Conservation (phyloP, 345 rosid species). For the Melastoma malabathricum region DNA sequence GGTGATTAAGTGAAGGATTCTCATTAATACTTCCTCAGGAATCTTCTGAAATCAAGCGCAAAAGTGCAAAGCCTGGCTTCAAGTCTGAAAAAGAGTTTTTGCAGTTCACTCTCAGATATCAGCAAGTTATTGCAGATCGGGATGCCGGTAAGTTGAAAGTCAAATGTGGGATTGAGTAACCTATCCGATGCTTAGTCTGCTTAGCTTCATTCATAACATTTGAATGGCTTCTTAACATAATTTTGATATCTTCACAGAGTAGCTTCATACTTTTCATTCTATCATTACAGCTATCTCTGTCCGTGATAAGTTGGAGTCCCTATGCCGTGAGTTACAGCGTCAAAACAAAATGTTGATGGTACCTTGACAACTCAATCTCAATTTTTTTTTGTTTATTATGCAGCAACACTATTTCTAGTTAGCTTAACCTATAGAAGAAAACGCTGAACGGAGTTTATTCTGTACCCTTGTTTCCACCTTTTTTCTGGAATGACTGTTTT, state of each 20-base stretch:
- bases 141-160: conserved; percentile 44
- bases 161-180: background rate
- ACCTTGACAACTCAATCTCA: conserved; percentile 7
- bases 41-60: conserved; percentile 50
- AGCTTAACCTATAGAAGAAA: no score
- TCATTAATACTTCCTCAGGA: conserved; percentile 27
- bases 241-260: no score
- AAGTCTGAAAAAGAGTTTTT: conserved; percentile 77
- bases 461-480: no score
- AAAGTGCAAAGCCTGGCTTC: conserved; percentile 45
- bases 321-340: conserved; percentile 86
- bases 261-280: background rate
- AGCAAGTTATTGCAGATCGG: conserved; percentile 82
- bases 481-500: no score
- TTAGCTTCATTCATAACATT: no score
- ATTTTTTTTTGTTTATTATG: no score
- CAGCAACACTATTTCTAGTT: no score
- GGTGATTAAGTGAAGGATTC: no score
- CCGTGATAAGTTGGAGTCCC: conserved; percentile 83
- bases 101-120: conserved; percentile 76
- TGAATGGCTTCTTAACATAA: no score
- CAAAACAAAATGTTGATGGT: conserved; percentile 95
- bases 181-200: background rate
- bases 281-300: conserved; percentile 48
- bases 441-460: no score